phyloP scores from a whole-genome alignment of 176 grass and related monocot genomes.

The Oryza punctata region DNA sequence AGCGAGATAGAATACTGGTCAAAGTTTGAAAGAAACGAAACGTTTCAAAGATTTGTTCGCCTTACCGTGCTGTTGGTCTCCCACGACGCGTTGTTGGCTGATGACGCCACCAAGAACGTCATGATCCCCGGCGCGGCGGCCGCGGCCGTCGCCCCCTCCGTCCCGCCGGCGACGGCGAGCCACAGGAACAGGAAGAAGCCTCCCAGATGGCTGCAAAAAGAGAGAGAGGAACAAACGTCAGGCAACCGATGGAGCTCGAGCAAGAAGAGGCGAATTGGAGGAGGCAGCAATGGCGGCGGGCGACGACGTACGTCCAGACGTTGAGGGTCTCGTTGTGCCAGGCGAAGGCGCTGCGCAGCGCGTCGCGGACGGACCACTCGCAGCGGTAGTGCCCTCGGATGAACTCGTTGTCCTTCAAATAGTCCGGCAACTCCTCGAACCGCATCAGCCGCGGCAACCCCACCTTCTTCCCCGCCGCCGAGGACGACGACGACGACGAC shows the following conservation, averaged over 20 bases:
- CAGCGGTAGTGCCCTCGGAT: constrained; percentile 72
- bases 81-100: constrained; percentile 52
- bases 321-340: constrained; percentile 99
- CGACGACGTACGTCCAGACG: constrained; percentile 68
- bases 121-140: constrained; percentile 28
- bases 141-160: constrained; percentile 5
- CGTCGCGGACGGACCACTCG: constrained; percentile 86
- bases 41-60: constrained; percentile 2
- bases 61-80: constrained; percentile 56
- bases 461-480: neutral
- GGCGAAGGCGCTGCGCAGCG: constrained; percentile 87
- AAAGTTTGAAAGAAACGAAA: neutral
- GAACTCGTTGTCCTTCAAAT: constrained; percentile 89
- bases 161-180: constrained; percentile 51
- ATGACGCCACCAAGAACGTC: constrained; percentile 51
- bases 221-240: neutral
- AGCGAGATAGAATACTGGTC: neutral
- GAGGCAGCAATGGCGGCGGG: neutral
- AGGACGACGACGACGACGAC: neutral
- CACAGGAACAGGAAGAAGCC: constrained; percentile 87
- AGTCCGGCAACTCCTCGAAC: constrained; percentile 93
- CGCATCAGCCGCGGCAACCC: constrained; percentile 43
- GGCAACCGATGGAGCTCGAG: neutral
- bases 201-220: constrained; percentile 67
- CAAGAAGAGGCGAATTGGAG: neutral